Evolutionary conservation across 306 rosid species (phyloP).

Genomic region (Oxytropis ochrocephala): DNA sequence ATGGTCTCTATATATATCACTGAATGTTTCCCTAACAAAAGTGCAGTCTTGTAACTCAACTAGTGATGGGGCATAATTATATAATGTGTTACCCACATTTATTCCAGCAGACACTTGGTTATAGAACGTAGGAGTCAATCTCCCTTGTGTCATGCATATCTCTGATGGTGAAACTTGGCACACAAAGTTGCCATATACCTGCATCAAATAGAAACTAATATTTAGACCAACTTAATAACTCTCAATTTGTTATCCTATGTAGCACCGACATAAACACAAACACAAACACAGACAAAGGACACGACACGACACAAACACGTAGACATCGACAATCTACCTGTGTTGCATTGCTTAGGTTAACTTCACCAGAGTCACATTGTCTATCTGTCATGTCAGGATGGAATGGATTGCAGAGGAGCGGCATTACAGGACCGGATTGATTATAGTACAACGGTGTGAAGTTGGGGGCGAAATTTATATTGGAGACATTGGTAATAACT

Average conservation of each 20-base stretch:
- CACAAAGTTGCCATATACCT: constrained; percentile 60
- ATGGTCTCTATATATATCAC: constrained; percentile 38
- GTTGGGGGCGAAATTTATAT: constrained; percentile 44
- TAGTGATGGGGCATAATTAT: constrained; percentile 55
- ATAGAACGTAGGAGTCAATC: constrained; percentile 63
- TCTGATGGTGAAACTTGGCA: constrained; percentile 52
- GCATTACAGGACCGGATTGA: constrained; percentile 75
- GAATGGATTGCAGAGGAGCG: constrained; percentile 71
- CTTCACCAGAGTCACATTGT: constrained; percentile 52
- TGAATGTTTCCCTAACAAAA: constrained; percentile 56
- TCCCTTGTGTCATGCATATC: constrained; percentile 57
- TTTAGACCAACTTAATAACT: not conserved
- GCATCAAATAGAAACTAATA: constrained; percentile 10
- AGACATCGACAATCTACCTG: constrained; percentile 34
- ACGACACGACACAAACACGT: too few relatives aligned
- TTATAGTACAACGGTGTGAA: constrained; percentile 50
- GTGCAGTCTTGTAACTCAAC: constrained; percentile 66
- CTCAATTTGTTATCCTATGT: too few relatives aligned
- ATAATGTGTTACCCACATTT: constrained; percentile 54
- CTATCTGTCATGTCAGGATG: constrained; percentile 42
- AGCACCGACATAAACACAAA: too few relatives aligned
- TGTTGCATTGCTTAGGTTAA: constrained; percentile 37
- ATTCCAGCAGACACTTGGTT: constrained; percentile 50
- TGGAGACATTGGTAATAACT: constrained; percentile 47
- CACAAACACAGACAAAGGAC: too few relatives aligned